These are phyloP conservation scores for Ogataea trehalophila DNA, from an alignment of 805 yeast species.

Conservation along the genomic window DNA sequence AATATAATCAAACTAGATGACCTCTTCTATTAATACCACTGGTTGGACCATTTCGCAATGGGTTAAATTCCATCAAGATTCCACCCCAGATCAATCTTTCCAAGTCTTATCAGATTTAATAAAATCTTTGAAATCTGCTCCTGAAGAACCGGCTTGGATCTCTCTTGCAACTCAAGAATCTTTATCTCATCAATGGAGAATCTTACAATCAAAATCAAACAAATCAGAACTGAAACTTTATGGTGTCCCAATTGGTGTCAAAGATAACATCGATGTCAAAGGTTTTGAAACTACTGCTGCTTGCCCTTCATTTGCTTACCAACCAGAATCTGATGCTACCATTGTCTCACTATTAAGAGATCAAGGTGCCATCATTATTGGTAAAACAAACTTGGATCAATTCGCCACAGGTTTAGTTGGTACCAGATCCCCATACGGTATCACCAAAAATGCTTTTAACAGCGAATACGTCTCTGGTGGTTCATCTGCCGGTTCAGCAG, in stretches of 20 bases:
- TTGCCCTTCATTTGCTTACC: slow-evolving; percentile 77
- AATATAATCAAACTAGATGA: no score
- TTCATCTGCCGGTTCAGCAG: slow-evolving; percentile 93
- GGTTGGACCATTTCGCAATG: slow-evolving; percentile 87
- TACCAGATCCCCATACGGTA: slow-evolving; percentile 90
- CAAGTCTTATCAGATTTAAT: slow-evolving; percentile 42
- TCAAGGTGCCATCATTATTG: slow-evolving; percentile 91
- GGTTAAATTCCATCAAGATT: slow-evolving; percentile 59
- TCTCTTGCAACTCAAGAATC: slow-evolving; percentile 62
- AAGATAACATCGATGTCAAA: slow-evolving; percentile 88
- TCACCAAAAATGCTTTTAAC: slow-evolving; percentile 75
- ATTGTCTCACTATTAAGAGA: slow-evolving; percentile 67
- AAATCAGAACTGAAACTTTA: slow-evolving; percentile 60
- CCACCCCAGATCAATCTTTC: slow-evolving; percentile 59
- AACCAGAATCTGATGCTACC: slow-evolving; percentile 68
- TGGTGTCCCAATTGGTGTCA: slow-evolving; percentile 94
- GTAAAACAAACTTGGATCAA: slow-evolving; percentile 94
- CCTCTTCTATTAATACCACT: slow-evolving; percentile 17
- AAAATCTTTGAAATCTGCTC: slow-evolving; percentile 39
- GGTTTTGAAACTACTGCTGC: slow-evolving; percentile 90
- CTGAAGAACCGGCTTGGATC: slow-evolving; percentile 88
- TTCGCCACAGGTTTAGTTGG: slow-evolving; percentile 98
- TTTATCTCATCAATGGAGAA: slow-evolving; percentile 71
- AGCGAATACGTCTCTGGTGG: slow-evolving; percentile 87
- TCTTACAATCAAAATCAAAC: slow-evolving; percentile 57